Conservation (phyloP, 768 basidiomycete species). For the Serendipita sp. region DNA sequence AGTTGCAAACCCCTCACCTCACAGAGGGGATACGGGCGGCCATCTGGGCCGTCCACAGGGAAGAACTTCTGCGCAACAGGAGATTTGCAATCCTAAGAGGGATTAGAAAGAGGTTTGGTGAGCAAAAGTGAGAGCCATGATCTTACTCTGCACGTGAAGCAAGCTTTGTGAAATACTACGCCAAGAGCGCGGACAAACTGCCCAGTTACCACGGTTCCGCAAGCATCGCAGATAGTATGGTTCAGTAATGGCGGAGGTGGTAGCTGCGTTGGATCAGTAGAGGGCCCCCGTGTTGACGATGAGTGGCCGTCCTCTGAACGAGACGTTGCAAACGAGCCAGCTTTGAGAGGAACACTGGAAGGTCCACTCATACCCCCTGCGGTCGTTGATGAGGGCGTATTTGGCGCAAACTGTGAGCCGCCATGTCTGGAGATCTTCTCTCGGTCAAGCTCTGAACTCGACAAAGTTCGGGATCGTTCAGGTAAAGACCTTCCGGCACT, state of each 20-base stretch:
- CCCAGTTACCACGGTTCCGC: slow-evolving; percentile 44
- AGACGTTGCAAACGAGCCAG: background rate
- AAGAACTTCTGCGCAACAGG: slow-evolving; percentile 98
- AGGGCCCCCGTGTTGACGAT: background rate
- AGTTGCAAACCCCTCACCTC: slow-evolving; percentile 28
- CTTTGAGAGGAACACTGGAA: background rate
- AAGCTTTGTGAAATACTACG: slow-evolving; percentile 89
- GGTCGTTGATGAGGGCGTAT: background rate
- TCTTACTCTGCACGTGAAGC: slow-evolving; percentile 93
- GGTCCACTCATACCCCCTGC: background rate
- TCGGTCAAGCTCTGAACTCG: background rate
- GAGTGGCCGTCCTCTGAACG: slow-evolving; percentile 6
- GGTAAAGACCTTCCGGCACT: background rate
- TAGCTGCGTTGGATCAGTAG: background rate
- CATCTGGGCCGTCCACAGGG: slow-evolving; percentile 84
- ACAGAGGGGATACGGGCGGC: slow-evolving; percentile 85
- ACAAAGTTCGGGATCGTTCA: slow-evolving; percentile 1
- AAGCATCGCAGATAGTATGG: background rate
- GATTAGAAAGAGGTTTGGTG: background rate
- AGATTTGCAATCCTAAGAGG: slow-evolving; percentile 73
- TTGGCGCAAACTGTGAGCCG: background rate
- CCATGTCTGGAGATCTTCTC: background rate
- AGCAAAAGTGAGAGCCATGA: background rate
- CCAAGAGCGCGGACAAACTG: slow-evolving; percentile 92
- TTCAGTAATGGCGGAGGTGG: background rate